Evolutionary conservation across 345 rosid species (phyloP).

Genomic region (Tarenaya hassleriana): DNA sequence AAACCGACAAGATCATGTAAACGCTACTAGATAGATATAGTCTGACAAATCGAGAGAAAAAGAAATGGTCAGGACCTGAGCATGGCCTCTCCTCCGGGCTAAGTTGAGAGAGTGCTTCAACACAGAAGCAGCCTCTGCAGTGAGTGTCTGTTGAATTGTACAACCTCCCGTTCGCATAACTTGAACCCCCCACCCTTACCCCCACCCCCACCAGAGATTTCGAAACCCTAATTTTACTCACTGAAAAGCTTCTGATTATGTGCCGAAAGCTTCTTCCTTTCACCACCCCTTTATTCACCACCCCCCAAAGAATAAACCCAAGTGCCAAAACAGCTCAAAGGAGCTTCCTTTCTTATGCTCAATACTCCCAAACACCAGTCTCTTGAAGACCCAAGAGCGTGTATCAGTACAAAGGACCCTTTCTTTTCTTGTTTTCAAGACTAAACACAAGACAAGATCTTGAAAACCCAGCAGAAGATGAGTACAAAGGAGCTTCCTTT

Average conservation of each 20-base stretch:
- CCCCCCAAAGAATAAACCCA: constrained; percentile 15
- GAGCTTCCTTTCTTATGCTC: constrained; percentile 25
- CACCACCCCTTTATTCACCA: constrained; percentile 20
- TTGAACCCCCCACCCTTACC: constrained; percentile 58
- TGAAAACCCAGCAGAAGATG: too few species aligned
- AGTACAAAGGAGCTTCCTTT: too few species aligned
- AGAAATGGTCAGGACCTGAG: too few species aligned
- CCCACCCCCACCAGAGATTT: constrained; percentile 20
- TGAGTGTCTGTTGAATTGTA: constrained; percentile 94
- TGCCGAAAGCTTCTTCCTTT: background rate
- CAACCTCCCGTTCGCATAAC: constrained; percentile 96
- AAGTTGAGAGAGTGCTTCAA: constrained; percentile 89
- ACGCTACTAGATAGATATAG: background rate
- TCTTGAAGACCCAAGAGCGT: constrained; percentile 24
- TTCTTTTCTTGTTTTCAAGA: too few species aligned
- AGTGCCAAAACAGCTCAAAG: background rate
- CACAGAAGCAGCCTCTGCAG: constrained; percentile 93
- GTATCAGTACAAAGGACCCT: too few species aligned
- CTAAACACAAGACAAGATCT: too few species aligned
- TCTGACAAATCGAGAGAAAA: background rate
- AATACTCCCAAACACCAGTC: too few species aligned
- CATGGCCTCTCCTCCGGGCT: constrained; percentile 95
- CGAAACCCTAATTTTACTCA: constrained; percentile 17
- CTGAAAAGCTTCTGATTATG: background rate
- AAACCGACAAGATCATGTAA: constrained; percentile 11